Base-by-base conservation (phyloP, 306 rosid genomes). In the Lablab purpureus region DNA sequence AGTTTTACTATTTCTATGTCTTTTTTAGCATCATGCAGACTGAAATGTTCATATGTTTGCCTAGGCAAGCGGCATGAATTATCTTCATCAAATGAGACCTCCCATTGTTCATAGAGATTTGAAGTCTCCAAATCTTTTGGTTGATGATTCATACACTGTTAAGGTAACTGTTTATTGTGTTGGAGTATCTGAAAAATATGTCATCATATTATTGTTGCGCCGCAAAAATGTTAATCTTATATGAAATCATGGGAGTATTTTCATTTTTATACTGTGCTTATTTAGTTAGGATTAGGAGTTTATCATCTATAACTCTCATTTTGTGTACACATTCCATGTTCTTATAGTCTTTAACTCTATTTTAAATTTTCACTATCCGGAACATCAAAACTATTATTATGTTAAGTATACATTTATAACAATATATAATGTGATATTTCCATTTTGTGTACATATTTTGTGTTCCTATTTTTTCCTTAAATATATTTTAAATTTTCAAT, bases 11-110 rank as follows among this genome's bases (percentile, higher is more conserved):
- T 52, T 80, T n/a, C n/a, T 32, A 41, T 37, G 75, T 34, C 14
- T 14, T 72, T 70, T 51, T 69, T 58, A 25, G 59, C 80, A 64
- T 63, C 25, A 45, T 58, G 47, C 22, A 45, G 71, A 65, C 49
- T 74, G 59, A 63, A 79, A 55, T 81, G 43, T 63, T 22, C 27
- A 62, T 76, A 13, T 87, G 83, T 78, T 76, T 76, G 66, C 78
- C 67, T 86, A 94, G 99, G 99, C 97, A 74, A 92, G 87, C 51
- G 99, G 99, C 62, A 91, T 95, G 99, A 95, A 91, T 89, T 95
- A 95, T 88, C 97, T 95, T 37, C 97, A 95, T 85, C 94, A 87
- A 80, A 86, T 88, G 83, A 91, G 85, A 75, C 97, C 99, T 81
- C 99, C 98, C 46, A 92, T 95, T 77, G 97, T 95, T 84, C 99